Percentiles rank a stretch among this genome's conserved stretches.
Evolutionary conservation across 768 basidiomycete genomes (phyloP).

Genomic region (Multifurca ochricompacta): DNA sequence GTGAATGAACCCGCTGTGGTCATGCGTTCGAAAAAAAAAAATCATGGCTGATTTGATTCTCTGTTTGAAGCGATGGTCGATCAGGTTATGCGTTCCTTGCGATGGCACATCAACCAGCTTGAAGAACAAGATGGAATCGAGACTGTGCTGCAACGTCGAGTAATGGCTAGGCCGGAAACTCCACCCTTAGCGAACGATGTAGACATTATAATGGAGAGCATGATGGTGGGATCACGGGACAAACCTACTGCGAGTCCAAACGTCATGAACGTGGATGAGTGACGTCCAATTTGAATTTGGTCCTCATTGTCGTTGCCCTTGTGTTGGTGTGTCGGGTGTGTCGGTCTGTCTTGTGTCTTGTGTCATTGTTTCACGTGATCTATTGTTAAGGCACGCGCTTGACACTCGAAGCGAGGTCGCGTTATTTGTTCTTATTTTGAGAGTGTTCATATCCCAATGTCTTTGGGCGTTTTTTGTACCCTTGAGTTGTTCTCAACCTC

Average conservation of each 20-base stretch:
- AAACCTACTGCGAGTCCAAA: not conserved
- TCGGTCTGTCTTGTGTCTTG: no score
- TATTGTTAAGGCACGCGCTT: not conserved
- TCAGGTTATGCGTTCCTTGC: constrained; percentile 34
- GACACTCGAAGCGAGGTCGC: constrained; percentile 3
- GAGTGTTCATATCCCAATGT: constrained; percentile 14
- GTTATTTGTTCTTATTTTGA: constrained; percentile 16
- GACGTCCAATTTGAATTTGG: not conserved
- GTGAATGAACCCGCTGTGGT: not conserved
- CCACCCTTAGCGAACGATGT: constrained; percentile 32
- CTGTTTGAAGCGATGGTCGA: constrained; percentile 29
- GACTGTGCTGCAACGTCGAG: constrained; percentile 31
- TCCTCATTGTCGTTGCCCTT: no score
- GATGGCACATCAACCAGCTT: constrained; percentile 31
- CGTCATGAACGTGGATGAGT: not conserved
- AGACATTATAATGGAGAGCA: constrained; percentile 35
- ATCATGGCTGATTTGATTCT: not conserved
- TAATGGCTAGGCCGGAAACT: constrained; percentile 30
- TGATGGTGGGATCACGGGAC: constrained; percentile 28
- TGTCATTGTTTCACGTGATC: constrained; percentile 14
- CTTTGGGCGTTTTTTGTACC: not conserved
- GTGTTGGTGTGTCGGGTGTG: no score
- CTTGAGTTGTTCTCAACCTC: not conserved
- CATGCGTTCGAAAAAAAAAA: not conserved
- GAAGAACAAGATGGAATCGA: constrained; percentile 40